Percentiles rank a stretch among this genome's conserved stretches.
Evolutionary conservation across 192 early-diverging fungal genomes (phyloP).

Genomic region (Phycomyces blakesleeanus): DNA sequence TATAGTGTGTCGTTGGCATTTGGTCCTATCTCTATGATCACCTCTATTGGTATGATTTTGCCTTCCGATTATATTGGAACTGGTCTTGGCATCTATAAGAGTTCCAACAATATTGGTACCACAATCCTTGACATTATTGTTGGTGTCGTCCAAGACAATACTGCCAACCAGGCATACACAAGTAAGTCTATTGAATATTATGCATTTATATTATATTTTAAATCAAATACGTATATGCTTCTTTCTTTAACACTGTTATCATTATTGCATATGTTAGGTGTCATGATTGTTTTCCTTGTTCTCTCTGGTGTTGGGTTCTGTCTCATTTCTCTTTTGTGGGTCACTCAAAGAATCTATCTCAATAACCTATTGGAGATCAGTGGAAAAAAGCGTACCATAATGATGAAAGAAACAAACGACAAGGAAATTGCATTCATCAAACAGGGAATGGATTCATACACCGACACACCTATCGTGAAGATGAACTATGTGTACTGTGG

Average conservation of each 20-base stretch:
- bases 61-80: constrained; percentile 57
- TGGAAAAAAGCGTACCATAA: constrained; percentile 14
- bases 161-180: constrained; percentile 28
- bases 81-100: constrained; percentile 60
- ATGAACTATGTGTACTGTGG: constrained; percentile 17
- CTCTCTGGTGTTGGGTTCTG: constrained; percentile 24
- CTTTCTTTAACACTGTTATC: no score
- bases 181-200: no score
- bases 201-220: no score
- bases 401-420: constrained; percentile 27
- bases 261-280: constrained; percentile 16
- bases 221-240: no score
- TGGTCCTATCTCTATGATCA: constrained; percentile 57
- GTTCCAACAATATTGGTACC: constrained; percentile 56
- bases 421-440: constrained; percentile 15
- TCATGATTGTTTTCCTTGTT: constrained; percentile 26
- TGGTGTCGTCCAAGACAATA: constrained; percentile 55
- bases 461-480: neutral
- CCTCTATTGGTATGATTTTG: constrained; percentile 56
- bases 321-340: constrained; percentile 14
- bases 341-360: constrained; percentile 13
- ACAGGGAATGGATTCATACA: constrained; percentile 22
- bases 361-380: constrained; percentile 20
- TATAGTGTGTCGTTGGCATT: constrained; percentile 57
- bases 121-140: constrained; percentile 58